phyloP scores from a whole-genome alignment of 352 stramenopile genomes.

The Phytophthora syringae region DNA sequence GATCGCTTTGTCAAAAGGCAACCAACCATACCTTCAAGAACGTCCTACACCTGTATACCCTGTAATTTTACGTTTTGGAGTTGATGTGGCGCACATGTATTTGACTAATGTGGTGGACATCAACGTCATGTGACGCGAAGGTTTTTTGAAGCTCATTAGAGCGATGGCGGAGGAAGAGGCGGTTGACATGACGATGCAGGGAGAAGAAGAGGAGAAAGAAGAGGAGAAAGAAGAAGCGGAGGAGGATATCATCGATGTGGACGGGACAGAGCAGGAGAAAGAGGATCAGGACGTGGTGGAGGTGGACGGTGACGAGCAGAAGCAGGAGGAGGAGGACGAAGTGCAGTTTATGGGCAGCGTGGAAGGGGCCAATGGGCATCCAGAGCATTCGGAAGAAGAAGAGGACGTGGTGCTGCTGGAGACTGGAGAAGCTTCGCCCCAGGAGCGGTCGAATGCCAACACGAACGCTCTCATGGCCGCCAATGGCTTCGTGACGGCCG shows the following conservation, averaged over 20 bases:
- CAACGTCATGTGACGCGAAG: too few relatives aligned
- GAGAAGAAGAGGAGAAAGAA: background rate
- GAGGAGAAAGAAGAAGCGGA: background rate
- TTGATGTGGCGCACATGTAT: too few relatives aligned
- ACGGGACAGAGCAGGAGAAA: background rate
- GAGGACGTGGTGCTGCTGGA: conserved; percentile 16
- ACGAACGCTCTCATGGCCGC: conserved; percentile 22
- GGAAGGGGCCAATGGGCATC: conserved; percentile 5
- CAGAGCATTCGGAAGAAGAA: conserved; percentile 1
- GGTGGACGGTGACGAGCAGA: conserved; percentile 19
- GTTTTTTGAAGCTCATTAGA: conserved; percentile 14
- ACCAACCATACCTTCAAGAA: too few relatives aligned
- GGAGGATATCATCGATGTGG: background rate
- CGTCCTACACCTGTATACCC: too few relatives aligned
- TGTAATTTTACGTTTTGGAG: too few relatives aligned
- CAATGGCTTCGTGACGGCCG: conserved; percentile 24
- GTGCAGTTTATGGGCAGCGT: conserved; percentile 27
- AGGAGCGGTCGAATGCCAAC: conserved; percentile 24
- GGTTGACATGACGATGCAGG: conserved; percentile 18
- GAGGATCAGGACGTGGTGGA: conserved; percentile 14
- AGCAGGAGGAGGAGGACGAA: conserved; percentile 32
- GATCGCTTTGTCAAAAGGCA: too few relatives aligned
- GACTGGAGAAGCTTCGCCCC: background rate
- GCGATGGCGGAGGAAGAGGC: background rate
- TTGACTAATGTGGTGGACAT: too few relatives aligned